Evolutionary conservation across 1,139 yeast species (phyloP), one percentile per base, ranked within the genome.

Genomic region (Blastobotrys buckinghamii): DNA sequence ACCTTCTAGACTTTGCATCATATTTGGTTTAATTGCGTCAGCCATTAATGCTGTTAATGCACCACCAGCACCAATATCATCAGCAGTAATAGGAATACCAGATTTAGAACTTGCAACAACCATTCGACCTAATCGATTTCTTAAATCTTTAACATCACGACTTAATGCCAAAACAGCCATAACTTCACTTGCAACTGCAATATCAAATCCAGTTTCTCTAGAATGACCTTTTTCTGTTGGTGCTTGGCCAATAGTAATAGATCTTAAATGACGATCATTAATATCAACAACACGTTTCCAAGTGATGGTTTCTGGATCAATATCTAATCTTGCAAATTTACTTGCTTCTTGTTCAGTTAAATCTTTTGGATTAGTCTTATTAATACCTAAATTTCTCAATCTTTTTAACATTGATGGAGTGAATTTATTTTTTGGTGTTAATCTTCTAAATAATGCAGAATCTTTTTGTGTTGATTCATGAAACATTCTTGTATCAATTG

Each of bases 1-100:
- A 55, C 98, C 98, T 72, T 92, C 98, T 59, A 92, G 78, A 48
- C 97, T 88, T 73, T 92, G 98, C 98, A 92, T 92, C 64, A 92
- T 73, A 68, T 90, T 92, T 58, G 98, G 98, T 74, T 92, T 90
- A 65, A 92, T 85, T 39, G 98, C 97, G 66, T 92, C 98, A 74
- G 89, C 90, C 75, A 92, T 78, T 61, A 92, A 73, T 12, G 97
- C 98, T 54, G 97, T 85, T 66, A 92, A 76, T 20, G 98, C 97
- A 65, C 98, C 98, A 42, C 96, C 97, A 68, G 92, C 84, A 42
- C 98, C 97, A 59, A 92, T 78, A 64, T 92, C 98, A 69, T 92
- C 97, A 68, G 95, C 87, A 42, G 98, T 92, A 62, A 92, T 73
- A 57, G 98, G 96, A 50, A 76, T 95, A 55, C 97, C 97, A 37